phyloP scores from a whole-genome alignment of 2,329 filamentous ascomycete genomes.

The Ustulina deusta region DNA sequence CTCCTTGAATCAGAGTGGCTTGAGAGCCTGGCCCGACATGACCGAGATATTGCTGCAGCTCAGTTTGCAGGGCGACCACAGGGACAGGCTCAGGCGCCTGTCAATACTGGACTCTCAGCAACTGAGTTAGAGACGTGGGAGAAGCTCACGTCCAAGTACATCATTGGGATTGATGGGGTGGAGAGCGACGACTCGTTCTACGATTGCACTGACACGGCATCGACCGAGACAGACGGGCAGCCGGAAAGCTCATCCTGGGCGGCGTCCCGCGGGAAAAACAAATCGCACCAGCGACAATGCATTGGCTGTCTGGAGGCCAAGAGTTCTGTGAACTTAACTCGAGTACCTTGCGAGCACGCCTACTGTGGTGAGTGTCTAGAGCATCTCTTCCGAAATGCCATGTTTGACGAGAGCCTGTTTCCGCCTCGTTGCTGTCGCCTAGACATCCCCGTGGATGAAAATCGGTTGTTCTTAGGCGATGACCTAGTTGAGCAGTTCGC shows the following conservation, averaged over 20 bases:
- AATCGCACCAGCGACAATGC: conserved; percentile 28
- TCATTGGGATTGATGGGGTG: conserved; percentile 25
- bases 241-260: conserved; percentile 44
- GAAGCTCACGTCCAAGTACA: conserved; percentile 34
- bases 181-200: conserved; percentile 1
- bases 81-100: neutral
- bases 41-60: conserved; percentile 32
- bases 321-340: conserved; percentile 29
- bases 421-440: conserved; percentile 66
- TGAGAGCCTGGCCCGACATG: conserved; percentile 34
- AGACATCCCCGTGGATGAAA: conserved; percentile 54
- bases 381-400: conserved; percentile 57
- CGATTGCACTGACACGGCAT: neutral
- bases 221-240: neutral
- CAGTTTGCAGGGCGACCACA: conserved; percentile 7
- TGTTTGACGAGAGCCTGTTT: conserved; percentile 64
- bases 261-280: conserved; percentile 25
- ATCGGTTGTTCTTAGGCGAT: conserved; percentile 52
- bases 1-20: conserved; percentile 33
- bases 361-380: conserved; percentile 65
- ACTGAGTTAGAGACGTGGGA: conserved; percentile 35
- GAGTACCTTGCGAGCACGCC: conserved; percentile 54
- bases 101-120: neutral
- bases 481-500: conserved; percentile 54
- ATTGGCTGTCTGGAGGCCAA: conserved; percentile 37